Evolutionary conservation across 352 stramenopile genomes (phyloP).

Genomic region (Globisporangium megalacanthum): DNA sequence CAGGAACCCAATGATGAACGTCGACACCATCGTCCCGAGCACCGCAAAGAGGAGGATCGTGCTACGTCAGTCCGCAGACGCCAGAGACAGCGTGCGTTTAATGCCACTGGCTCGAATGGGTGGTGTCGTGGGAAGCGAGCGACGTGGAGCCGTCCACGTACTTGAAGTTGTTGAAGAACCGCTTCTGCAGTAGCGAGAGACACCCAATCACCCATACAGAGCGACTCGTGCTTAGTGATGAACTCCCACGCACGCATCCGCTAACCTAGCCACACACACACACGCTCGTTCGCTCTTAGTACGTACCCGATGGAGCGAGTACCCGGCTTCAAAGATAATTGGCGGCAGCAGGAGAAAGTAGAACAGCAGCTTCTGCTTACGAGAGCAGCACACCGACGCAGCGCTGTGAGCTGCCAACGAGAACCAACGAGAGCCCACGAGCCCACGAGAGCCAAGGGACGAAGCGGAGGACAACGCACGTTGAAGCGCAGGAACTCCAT

Average conservation of each 20-base stretch:
- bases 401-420: neutral
- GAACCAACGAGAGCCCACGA: neutral
- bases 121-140: neutral
- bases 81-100: neutral
- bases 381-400: neutral
- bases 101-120: neutral
- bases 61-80: slow-evolving; percentile 19
- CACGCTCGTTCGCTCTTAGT: neutral
- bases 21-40: slow-evolving; percentile 94
- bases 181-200: slow-evolving; percentile 38
- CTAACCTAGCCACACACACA: neutral
- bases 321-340: slow-evolving; percentile 98
- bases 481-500: slow-evolving; percentile 90
- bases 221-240: neutral
- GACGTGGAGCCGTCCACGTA: slow-evolving; percentile 9
- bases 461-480: slow-evolving; percentile 16
- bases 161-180: slow-evolving; percentile 96
- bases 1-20: slow-evolving; percentile 93
- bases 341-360: slow-evolving; percentile 96
- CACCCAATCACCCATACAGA: neutral
- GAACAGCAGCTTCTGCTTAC: slow-evolving; percentile 85
- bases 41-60: slow-evolving; percentile 95
- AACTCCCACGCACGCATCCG: neutral
- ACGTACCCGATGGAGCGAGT: slow-evolving; percentile 83
- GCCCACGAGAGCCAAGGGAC: no score